A percentile compares a stretch with the other conserved stretches of the same genome.
Evolutionary conservation across 768 basidiomycete genomes (phyloP).

Genomic region (Nidula microcarpa): DNA sequence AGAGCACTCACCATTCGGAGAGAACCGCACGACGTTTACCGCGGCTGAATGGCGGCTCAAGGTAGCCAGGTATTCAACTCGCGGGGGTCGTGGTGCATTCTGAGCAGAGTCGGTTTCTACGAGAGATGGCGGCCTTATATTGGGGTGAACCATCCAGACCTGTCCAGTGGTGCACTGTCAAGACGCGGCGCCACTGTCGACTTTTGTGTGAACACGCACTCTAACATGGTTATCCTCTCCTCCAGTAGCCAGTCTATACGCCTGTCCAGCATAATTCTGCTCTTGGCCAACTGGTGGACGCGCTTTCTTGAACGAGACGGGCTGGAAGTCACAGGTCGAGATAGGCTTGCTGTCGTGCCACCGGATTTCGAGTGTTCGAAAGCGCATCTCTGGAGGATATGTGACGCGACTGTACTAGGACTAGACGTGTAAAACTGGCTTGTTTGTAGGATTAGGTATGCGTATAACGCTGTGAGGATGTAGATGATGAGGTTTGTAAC

Average conservation of each 20-base stretch:
- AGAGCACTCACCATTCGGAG: slow-evolving; percentile 72
- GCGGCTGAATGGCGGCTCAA: slow-evolving; percentile 89
- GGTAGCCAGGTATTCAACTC: slow-evolving; percentile 95
- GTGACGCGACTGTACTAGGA: slow-evolving; percentile 11
- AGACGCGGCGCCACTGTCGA: background rate
- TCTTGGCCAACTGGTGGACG: slow-evolving; percentile 52
- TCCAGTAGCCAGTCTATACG: slow-evolving; percentile 91
- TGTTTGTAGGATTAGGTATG: background rate
- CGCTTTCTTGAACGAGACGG: slow-evolving; percentile 76
- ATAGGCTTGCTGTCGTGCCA: slow-evolving; percentile 97
- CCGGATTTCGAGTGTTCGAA: slow-evolving; percentile 88
- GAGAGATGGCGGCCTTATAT: slow-evolving; percentile 69
- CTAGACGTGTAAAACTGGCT: slow-evolving; percentile 5
- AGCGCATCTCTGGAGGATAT: slow-evolving; percentile 54
- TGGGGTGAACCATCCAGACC: slow-evolving; percentile 95
- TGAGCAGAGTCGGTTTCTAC: slow-evolving; percentile 23
- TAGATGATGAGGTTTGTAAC: background rate
- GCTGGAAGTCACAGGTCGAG: slow-evolving; percentile 95
- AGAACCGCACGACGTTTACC: slow-evolving; percentile 95
- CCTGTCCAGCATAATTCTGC: slow-evolving; percentile 60
- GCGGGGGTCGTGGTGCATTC: slow-evolving; percentile 51
- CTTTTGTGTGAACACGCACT: slow-evolving; percentile 48
- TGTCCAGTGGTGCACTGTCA: slow-evolving; percentile 19
- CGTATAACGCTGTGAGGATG: background rate
- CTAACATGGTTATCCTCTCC: slow-evolving; percentile 97